Evolutionary conservation across 1,139 yeast species (phyloP), one percentile per base, ranked within the genome.

Genomic region (Pneumocystis wakefieldiae): DNA sequence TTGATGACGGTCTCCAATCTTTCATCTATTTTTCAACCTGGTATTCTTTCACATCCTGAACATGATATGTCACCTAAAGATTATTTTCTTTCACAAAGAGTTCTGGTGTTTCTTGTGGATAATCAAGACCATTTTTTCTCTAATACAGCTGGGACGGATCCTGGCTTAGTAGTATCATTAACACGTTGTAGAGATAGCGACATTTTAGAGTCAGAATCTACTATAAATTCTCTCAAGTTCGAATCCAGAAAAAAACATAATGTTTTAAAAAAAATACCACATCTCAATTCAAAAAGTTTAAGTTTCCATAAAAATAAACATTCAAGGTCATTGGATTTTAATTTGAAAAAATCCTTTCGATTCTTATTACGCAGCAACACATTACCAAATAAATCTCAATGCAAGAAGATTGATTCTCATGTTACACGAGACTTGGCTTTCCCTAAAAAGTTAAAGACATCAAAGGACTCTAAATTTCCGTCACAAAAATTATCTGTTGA

Each of bases 11-110:
- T 96, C 1, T 82, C 92, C 69, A 92, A 94, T 72, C 77, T 92
- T 68, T 96, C 97, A 0, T 96, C 97, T 1, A 88, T 92, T 66
- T 92, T 94, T 76, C 98, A 92, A 75, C 98, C 98, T 1, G 87
- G 96, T 28, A 83, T 94, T 19, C 77, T 94, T 61, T 87, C 95
- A 1, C 97, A 92, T 72, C 96, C 97, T 6, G 81, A 80, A 69
- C 97, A 92, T 73, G 96, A 90, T 72, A 82, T 91, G 84, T 83
- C 86, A 62, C 97, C 97, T 0, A 86, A 84, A 48, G 97, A 92
- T 73, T 91, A 91, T 74, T 94, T 88, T 28, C 77, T 90, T 42
- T 87, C 96, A 1, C 89, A 92, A 69, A 80, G 85, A 12, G 96
- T 89, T 37, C 86, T 92, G 39, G 95, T 91, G 71, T 90, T 92